Evolutionary conservation across 768 basidiomycete species (phyloP).

Genomic region (Suillus clintonianus): DNA sequence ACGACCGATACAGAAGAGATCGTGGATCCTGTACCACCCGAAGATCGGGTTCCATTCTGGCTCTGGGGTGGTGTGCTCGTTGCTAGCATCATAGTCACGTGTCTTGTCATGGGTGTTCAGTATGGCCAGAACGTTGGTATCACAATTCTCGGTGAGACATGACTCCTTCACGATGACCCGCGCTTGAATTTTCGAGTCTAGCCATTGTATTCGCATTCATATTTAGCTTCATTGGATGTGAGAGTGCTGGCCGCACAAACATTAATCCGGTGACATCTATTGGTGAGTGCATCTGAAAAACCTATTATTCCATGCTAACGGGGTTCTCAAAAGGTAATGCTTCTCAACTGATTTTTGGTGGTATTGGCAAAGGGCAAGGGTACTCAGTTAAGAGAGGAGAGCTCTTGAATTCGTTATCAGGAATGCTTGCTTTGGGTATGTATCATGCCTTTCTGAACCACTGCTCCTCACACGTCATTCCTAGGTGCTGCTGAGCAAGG

Average conservation of each 20-base stretch:
- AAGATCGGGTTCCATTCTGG: conserved; percentile 54
- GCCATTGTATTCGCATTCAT: conserved; percentile 60
- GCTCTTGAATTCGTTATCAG: conserved; percentile 22
- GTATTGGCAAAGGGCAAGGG: conserved; percentile 51
- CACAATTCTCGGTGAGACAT: conserved; percentile 21
- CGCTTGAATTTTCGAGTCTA: background rate
- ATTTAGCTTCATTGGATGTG: conserved; percentile 69
- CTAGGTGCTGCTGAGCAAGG: conserved; percentile 26
- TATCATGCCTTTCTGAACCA: background rate
- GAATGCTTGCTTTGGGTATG: conserved; percentile 26
- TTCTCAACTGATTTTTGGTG: conserved; percentile 67
- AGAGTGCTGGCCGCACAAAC: conserved; percentile 59
- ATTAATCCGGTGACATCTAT: conserved; percentile 64
- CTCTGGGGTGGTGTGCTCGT: conserved; percentile 59
- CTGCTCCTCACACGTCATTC: background rate
- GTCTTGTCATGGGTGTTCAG: conserved; percentile 53
- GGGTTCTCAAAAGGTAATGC: conserved; percentile 34
- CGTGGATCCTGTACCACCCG: conserved; percentile 52
- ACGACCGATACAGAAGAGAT: conserved; percentile 37
- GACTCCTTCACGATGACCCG: background rate
- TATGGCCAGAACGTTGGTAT: conserved; percentile 53
- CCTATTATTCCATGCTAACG: background rate
- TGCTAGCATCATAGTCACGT: conserved; percentile 48
- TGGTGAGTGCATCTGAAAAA: conserved; percentile 23
- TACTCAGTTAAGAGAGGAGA: conserved; percentile 17